Evolutionary conservation across 345 rosid species (phyloP).

Genomic region (Acer saccharum): DNA sequence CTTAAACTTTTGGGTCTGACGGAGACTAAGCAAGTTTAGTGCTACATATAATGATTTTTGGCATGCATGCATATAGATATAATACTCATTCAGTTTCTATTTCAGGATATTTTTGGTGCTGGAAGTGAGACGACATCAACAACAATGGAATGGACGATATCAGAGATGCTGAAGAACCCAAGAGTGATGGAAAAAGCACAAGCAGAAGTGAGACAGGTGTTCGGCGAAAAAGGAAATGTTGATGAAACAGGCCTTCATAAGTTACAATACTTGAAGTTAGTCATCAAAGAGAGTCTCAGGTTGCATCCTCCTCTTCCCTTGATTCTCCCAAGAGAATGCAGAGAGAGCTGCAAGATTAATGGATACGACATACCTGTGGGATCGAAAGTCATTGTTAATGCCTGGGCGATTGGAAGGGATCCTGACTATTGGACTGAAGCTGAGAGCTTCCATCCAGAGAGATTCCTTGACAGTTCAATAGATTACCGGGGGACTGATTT

Average conservation of each 20-base stretch:
- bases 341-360: conserved; percentile 2
- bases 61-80: too few species aligned
- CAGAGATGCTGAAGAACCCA: conserved; percentile 35
- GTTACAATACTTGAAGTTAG: conserved; percentile 26
- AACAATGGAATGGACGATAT: conserved; percentile 29
- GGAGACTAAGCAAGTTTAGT: background rate
- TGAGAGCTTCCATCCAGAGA: conserved; percentile 27
- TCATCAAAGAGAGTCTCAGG: conserved; percentile 19
- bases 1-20: too few species aligned
- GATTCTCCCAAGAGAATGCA: conserved; percentile 32
- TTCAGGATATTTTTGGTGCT: conserved; percentile 7
- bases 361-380: conserved; percentile 20
- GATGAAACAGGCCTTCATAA: conserved; percentile 23
- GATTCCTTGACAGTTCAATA: conserved; percentile 18
- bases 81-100: too few species aligned
- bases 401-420: conserved; percentile 32
- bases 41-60: too few species aligned
- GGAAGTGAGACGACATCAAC: conserved; percentile 19
- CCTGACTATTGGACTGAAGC: conserved; percentile 27
- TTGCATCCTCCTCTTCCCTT: conserved; percentile 32
- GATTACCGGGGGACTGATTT: conserved; percentile 29
- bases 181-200: conserved; percentile 16
- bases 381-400: conserved; percentile 25
- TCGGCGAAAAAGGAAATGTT: conserved; percentile 17
- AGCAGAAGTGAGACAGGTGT: conserved; percentile 29